Conservation (phyloP, 1,284 basidiomycete genomes). For the Pholiota adiposa region DNA sequence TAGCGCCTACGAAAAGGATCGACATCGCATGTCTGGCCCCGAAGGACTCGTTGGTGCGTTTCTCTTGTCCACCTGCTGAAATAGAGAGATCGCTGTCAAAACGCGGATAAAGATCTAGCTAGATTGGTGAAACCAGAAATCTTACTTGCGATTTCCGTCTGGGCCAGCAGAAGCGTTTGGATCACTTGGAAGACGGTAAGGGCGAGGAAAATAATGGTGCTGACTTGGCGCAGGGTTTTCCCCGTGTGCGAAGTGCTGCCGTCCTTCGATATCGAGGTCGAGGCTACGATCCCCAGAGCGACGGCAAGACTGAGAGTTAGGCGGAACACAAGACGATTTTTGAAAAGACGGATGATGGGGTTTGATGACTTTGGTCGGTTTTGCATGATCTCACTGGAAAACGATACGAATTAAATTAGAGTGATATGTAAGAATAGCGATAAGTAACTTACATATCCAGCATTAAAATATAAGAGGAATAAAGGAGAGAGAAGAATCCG, state of each 20-base stretch:
- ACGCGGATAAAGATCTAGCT: too few relatives aligned
- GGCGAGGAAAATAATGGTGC: slow-evolving; percentile 48
- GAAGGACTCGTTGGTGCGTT: slow-evolving; percentile 13
- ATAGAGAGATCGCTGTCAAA: not conserved
- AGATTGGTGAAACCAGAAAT: too few relatives aligned
- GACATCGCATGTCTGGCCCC: slow-evolving; percentile 37
- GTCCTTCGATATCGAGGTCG: slow-evolving; percentile 20
- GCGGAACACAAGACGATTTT: slow-evolving; percentile 21
- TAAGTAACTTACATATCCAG: slow-evolving; percentile 40
- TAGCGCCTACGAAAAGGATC: slow-evolving; percentile 39
- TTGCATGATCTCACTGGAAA: slow-evolving; percentile 10
- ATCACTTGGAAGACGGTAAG: slow-evolving; percentile 44
- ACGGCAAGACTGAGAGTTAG: slow-evolving; percentile 26
- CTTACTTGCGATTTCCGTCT: slow-evolving; percentile 25
- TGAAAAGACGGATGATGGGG: slow-evolving; percentile 11
- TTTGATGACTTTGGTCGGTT: not conserved
- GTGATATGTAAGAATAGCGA: too few relatives aligned
- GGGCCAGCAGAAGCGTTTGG: slow-evolving; percentile 39
- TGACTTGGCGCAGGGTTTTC: slow-evolving; percentile 15
- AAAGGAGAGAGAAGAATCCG: slow-evolving; percentile 46
- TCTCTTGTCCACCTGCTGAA: not conserved
- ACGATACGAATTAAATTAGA: not conserved
- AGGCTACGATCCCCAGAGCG: slow-evolving; percentile 43
- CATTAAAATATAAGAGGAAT: slow-evolving; percentile 40
- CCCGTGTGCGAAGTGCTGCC: not conserved